Percentiles rank a stretch among this genome's conserved stretches.
These are phyloP conservation scores for Amaranthus palmeri DNA, from an alignment of 148 eudicot species.

Conservation along the genomic window DNA sequence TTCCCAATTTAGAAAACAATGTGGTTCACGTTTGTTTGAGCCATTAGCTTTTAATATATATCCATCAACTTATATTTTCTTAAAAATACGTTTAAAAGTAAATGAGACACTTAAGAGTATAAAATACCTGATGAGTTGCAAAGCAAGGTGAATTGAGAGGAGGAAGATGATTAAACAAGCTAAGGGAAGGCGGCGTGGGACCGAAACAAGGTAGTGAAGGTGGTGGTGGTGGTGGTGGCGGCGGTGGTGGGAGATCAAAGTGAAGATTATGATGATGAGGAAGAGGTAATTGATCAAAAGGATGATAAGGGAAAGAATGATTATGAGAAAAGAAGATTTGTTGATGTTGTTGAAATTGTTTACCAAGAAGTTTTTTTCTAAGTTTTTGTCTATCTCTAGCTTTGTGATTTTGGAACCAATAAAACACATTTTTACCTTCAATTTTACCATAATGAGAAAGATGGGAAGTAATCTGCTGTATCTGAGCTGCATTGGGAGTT, in stretches of 20 bases:
- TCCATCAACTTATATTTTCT: too few relatives aligned
- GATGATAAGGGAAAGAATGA: neutral
- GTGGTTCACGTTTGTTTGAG: too few relatives aligned
- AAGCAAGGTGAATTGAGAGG: constrained; percentile 5
- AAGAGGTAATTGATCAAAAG: neutral
- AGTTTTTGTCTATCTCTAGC: constrained; percentile 84
- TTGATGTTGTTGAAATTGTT: constrained; percentile 3
- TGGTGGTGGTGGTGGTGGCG: neutral
- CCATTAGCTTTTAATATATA: too few relatives aligned
- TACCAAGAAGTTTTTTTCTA: constrained; percentile 27
- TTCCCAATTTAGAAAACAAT: too few relatives aligned
- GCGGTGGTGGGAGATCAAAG: constrained; percentile 11
- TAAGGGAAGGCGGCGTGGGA: constrained; percentile 3
- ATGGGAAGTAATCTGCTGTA: constrained; percentile 77
- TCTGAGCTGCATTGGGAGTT: constrained; percentile 72
- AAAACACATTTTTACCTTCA: constrained; percentile 84
- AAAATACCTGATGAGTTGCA: constrained; percentile 19
- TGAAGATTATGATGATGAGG: neutral
- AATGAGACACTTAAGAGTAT: too few relatives aligned
- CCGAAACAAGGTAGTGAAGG: constrained; percentile 13
- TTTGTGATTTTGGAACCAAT: constrained; percentile 96
- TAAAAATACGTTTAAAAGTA: too few relatives aligned
- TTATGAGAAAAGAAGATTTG: constrained; percentile 7
- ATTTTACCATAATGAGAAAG: constrained; percentile 72
- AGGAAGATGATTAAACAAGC: constrained; percentile 13